Percentiles rank a stretch among this genome's conserved stretches.
phyloP scores from a whole-genome alignment of 345 rosid species.

The Euphorbia peplus region DNA sequence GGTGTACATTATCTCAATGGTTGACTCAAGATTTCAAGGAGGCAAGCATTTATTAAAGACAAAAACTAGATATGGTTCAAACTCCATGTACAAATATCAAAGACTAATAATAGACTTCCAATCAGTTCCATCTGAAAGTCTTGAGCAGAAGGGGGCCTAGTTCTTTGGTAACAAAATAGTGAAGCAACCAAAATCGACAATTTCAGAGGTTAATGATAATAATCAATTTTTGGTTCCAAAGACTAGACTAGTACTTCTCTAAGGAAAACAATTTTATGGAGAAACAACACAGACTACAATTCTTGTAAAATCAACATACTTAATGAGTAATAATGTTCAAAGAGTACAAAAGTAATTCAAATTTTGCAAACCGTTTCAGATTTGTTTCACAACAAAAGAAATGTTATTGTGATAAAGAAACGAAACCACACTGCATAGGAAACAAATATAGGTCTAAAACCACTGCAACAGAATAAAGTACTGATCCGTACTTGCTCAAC shows the following conservation, averaged over 20 bases:
- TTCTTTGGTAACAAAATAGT: slow-evolving; percentile 5
- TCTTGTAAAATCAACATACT: neutral
- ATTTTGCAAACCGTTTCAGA: neutral
- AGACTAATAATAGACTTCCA: neutral
- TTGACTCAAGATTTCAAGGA: neutral
- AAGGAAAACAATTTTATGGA: neutral
- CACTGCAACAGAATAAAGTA: slow-evolving; percentile 4
- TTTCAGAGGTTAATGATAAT: neutral
- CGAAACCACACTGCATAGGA: neutral
- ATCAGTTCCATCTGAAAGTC: neutral
- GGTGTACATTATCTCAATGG: neutral
- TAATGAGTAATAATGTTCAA: neutral
- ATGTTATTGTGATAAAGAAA: neutral
- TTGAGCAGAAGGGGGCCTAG: neutral
- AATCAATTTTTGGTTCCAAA: neutral
- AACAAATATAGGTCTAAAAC: neutral
- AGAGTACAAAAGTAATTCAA: neutral
- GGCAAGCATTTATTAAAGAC: neutral
- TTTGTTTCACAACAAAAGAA: neutral
- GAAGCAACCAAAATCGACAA: neutral
- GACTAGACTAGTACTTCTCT: neutral
- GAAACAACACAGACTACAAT: neutral
- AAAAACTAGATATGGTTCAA: neutral
- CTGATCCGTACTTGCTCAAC: slow-evolving; percentile 85
- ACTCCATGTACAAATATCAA: neutral